Evolutionary conservation across 768 basidiomycete species (phyloP).

Genomic region (Suillus americanus): DNA sequence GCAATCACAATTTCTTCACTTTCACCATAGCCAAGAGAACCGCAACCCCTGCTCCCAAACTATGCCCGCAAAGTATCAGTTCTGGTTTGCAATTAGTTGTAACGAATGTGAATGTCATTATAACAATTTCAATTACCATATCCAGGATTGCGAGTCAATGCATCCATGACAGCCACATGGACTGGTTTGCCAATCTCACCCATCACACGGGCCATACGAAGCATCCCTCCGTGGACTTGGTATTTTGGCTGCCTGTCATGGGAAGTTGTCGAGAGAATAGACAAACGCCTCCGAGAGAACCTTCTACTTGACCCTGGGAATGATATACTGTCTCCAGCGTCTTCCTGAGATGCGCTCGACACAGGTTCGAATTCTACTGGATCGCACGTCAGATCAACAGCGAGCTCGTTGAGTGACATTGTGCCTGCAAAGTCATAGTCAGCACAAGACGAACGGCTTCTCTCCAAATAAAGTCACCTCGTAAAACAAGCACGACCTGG

Average conservation of each 20-base stretch:
- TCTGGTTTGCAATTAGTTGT: constrained; percentile 37
- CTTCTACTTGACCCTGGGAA: constrained; percentile 33
- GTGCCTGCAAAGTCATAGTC: constrained; percentile 47
- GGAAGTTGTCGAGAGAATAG: constrained; percentile 19
- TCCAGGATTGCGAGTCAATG: constrained; percentile 63
- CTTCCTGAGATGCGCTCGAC: constrained; percentile 29
- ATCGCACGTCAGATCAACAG: constrained; percentile 83
- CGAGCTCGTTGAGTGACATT: constrained; percentile 85
- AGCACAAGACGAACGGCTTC: not conserved
- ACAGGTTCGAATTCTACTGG: constrained; percentile 65
- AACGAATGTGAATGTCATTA: not conserved
- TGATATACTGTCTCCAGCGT: constrained; percentile 36
- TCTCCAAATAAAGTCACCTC: constrained; percentile 41
- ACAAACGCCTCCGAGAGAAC: constrained; percentile 24
- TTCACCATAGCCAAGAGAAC: constrained; percentile 70
- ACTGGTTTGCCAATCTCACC: constrained; percentile 75
- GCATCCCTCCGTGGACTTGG: constrained; percentile 79
- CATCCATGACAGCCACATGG: constrained; percentile 69
- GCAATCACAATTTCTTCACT: constrained; percentile 3
- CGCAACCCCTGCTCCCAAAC: constrained; percentile 82
- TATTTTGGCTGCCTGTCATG: constrained; percentile 37
- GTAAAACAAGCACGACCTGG: constrained; percentile 74
- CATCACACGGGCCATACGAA: constrained; percentile 78
- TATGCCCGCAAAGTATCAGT: constrained; percentile 79
- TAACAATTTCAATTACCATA: constrained; percentile 48